These are phyloP conservation scores for Clarireedia paspali DNA, from an alignment of 2,329 filamentous ascomycete species.

Conservation along the genomic window DNA sequence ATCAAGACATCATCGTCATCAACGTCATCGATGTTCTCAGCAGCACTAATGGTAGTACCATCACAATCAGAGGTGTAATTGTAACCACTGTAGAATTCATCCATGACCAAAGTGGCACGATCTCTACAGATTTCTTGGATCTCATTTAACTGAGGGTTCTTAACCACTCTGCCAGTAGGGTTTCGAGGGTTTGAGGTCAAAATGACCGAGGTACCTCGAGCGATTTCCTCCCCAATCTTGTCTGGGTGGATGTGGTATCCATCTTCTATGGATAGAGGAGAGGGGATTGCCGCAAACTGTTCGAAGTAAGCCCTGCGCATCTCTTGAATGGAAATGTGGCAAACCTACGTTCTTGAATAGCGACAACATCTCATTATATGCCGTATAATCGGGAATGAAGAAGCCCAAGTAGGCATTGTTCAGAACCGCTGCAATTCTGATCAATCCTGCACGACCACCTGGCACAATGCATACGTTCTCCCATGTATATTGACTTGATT, in stretches of 20 bases:
- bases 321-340: neutral
- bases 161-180: conserved; percentile 81
- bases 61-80: conserved; percentile 93
- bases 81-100: conserved; percentile 95
- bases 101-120: conserved; percentile 84
- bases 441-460: conserved; percentile 84
- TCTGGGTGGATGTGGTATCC: conserved; percentile 90
- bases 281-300: conserved; percentile 78
- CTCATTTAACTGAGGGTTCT: conserved; percentile 75
- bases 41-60: conserved; percentile 79
- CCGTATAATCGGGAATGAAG: conserved; percentile 92
- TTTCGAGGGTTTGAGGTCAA: conserved; percentile 94
- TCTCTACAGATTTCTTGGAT: conserved; percentile 92
- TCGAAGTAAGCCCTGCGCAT: neutral
- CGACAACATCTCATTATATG: conserved; percentile 95
- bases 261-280: conserved; percentile 76
- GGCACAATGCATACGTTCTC: conserved; percentile 97
- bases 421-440: conserved; percentile 87
- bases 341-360: conserved; percentile 74
- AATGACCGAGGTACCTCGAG: conserved; percentile 78
- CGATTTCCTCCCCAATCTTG: conserved; percentile 87
- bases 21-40: conserved; percentile 84
- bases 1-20: conserved; percentile 87
- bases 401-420: conserved; percentile 90
- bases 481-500: conserved; percentile 86